Base-by-base conservation (phyloP, 1,139 yeast genomes). In the Hansenula sp. region DNA sequence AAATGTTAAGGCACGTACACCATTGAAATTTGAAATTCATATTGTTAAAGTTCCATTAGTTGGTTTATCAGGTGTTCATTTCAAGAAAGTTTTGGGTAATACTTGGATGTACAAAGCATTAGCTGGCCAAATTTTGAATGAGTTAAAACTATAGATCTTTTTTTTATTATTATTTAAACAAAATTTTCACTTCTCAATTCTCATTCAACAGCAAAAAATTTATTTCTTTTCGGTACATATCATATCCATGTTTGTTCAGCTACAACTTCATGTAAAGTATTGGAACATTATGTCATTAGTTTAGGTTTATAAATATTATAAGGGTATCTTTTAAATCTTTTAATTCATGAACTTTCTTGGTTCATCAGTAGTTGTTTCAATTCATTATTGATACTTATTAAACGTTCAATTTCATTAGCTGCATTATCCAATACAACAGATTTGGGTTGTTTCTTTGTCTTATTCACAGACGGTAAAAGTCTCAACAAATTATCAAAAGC, bases 101-200 rank as follows among this genome's bases (percentile, higher is more conserved):
- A 87, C 97, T 3, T 90, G 97, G 97, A 79, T 85, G 65, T 90
- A 90, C 65, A 90, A 90, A 67, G 82, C 89, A n/a, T 69, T 90
- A 60, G 97, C 97, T 3, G 82, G 94, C 44, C 88, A 82, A 61
- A 83, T 90, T 37, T 74, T 90, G 64, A 75, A 77, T 46, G 92
- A 87, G 55, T 71, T 90, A 62, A 82, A 84, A 54, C 68, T 89
- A 53, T 32, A 24, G n/a, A n/a, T n/a, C n/a, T n/a, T n/a, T n/a
- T n/a, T n/a, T n/a, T n/a, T n/a, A n/a, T n/a, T n/a, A n/a, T n/a
- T n/a, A n/a, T n/a, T n/a, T n/a, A n/a, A n/a, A n/a, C n/a, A n/a
- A n/a, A n/a, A n/a, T n/a, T n/a, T n/a, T n/a, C n/a, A n/a, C n/a
- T n/a, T n/a, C n/a, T n/a, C n/a, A n/a, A n/a, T n/a, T n/a, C n/a